Conservation (phyloP, 768 basidiomycete species). For the Gymnopilus junonius region DNA sequence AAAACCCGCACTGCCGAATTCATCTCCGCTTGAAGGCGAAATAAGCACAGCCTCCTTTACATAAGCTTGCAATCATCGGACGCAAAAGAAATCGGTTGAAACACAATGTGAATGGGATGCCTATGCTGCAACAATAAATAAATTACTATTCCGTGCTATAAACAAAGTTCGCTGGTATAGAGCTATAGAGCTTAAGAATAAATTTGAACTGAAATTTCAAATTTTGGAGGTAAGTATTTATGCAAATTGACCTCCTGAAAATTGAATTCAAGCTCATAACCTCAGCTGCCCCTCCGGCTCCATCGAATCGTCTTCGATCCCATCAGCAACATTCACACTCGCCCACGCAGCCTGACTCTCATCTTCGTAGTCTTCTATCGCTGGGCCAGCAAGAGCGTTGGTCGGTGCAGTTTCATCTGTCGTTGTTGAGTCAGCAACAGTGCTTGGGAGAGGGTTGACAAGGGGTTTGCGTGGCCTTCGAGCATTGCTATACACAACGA, state of each 20-base stretch:
- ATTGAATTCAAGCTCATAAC: neutral
- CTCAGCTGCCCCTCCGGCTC: constrained; percentile 21
- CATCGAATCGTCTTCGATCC: constrained; percentile 22
- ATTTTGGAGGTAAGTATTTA: neutral
- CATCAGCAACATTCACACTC: constrained; percentile 20
- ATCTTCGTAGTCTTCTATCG: constrained; percentile 4
- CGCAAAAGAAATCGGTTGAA: neutral
- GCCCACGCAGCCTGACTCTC: constrained; percentile 18
- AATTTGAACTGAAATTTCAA: too few relatives aligned
- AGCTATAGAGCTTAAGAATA: neutral
- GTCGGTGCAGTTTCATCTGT: neutral
- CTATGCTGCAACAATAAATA: neutral
- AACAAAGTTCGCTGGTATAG: neutral
- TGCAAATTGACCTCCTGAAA: neutral
- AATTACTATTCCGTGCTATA: neutral
- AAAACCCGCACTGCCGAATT: neutral
- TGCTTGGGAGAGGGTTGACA: constrained; percentile 12
- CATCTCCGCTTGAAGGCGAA: neutral
- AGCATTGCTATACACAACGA: constrained; percentile 16
- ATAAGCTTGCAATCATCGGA: neutral
- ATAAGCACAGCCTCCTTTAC: neutral
- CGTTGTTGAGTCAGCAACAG: neutral
- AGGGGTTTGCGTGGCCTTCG: constrained; percentile 14
- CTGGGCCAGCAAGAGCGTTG: neutral
- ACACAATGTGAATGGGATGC: neutral